These are phyloP conservation scores for Amanita rimosa DNA, from an alignment of 768 basidiomycete genomes.

Conservation along the genomic window DNA sequence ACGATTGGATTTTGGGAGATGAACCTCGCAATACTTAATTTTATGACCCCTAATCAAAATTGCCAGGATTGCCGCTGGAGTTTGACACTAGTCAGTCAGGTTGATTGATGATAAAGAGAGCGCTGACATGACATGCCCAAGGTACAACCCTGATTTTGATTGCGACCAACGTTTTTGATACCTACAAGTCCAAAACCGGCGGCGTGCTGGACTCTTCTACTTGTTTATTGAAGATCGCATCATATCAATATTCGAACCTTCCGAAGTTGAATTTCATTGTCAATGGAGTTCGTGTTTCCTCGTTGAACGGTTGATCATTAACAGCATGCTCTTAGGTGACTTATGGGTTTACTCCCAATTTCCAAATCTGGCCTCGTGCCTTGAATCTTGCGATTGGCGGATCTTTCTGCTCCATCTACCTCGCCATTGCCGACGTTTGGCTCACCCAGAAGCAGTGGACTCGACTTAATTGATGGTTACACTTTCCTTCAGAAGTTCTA, in stretches of 20 bases:
- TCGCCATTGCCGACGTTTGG: constrained; percentile 47
- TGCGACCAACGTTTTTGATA: constrained; percentile 30
- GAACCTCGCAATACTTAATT: constrained; percentile 7
- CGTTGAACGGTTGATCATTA: constrained; percentile 19
- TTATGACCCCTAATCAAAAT: not conserved
- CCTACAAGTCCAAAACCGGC: constrained; percentile 34
- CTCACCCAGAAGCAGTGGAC: constrained; percentile 35
- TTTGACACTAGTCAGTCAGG: constrained; percentile 39
- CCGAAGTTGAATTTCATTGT: constrained; percentile 47
- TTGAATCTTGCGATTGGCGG: constrained; percentile 52
- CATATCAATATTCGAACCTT: constrained; percentile 36
- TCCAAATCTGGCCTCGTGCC: constrained; percentile 58
- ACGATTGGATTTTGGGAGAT: constrained; percentile 60
- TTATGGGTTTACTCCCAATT: constrained; percentile 48
- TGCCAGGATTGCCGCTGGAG: constrained; percentile 48
- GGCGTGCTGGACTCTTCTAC: constrained; percentile 24
- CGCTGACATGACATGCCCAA: constrained; percentile 3
- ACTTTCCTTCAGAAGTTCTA: constrained; percentile 44
- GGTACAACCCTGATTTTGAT: constrained; percentile 43
- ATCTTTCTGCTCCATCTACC: constrained; percentile 34
- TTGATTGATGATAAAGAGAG: too few species aligned
- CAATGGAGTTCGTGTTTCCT: constrained; percentile 26
- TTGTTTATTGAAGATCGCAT: constrained; percentile 43
- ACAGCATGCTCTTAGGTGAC: constrained; percentile 20
- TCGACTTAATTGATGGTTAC: constrained; percentile 56